Percentiles rank a stretch among this genome's conserved stretches.
Evolutionary conservation across 1,139 yeast species (phyloP).

Genomic region (Sugiyamaella neomexicana): DNA sequence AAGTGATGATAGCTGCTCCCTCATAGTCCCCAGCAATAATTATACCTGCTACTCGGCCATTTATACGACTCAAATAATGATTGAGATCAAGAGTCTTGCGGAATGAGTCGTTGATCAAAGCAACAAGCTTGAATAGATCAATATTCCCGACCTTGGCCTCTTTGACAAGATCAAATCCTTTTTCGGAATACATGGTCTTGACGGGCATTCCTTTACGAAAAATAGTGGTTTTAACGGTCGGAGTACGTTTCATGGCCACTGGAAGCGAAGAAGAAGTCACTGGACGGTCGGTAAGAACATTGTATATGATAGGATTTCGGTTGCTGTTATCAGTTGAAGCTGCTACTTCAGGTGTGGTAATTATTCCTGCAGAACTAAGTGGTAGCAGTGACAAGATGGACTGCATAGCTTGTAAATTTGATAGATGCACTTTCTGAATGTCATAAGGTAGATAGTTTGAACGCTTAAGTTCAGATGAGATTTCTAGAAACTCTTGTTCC

Average conservation of each 20-base stretch:
- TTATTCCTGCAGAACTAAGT: slow-evolving; percentile 51
- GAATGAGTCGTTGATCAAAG: slow-evolving; percentile 76
- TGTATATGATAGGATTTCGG: slow-evolving; percentile 81
- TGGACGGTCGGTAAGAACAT: slow-evolving; percentile 87
- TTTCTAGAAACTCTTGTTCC: slow-evolving; percentile 73
- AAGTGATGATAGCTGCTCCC: slow-evolving; percentile 90
- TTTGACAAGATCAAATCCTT: slow-evolving; percentile 46
- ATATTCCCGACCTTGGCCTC: slow-evolving; percentile 52
- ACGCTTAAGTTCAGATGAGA: slow-evolving; percentile 56
- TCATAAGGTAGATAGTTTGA: slow-evolving; percentile 52
- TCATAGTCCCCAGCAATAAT: slow-evolving; percentile 92
- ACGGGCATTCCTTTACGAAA: slow-evolving; percentile 77
- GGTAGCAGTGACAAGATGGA: slow-evolving; percentile 47
- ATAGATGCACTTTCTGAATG: slow-evolving; percentile 52
- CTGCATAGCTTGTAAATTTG: slow-evolving; percentile 57
- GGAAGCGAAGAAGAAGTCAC: slow-evolving; percentile 93
- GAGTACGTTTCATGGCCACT: slow-evolving; percentile 55
- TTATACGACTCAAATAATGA: slow-evolving; percentile 64
- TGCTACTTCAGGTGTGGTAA: slow-evolving; percentile 53
- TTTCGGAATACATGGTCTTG: slow-evolving; percentile 45
- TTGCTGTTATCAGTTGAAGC: slow-evolving; percentile 36
- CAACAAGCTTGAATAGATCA: slow-evolving; percentile 56
- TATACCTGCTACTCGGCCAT: slow-evolving; percentile 66
- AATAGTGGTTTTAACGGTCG: slow-evolving; percentile 71
- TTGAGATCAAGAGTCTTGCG: slow-evolving; percentile 63